phyloP scores from a whole-genome alignment of 2,329 filamentous ascomycete species.

The Biscogniauxia mediterranea region DNA sequence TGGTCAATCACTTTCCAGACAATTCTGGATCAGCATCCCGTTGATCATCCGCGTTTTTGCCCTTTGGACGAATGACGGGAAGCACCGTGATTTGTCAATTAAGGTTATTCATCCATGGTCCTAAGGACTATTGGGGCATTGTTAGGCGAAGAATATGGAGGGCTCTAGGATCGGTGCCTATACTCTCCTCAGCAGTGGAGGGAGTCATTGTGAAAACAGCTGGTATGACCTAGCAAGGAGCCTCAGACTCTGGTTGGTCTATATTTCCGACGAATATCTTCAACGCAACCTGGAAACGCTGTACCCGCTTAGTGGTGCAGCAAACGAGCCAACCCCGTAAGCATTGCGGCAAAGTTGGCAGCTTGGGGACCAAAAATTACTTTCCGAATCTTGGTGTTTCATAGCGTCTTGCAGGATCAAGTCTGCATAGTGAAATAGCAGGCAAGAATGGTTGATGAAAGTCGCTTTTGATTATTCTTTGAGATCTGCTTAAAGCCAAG shows the following conservation, averaged over 20 bases:
- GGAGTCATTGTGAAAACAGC: not conserved
- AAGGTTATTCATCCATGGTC: too few species aligned
- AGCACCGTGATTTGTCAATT: too few species aligned
- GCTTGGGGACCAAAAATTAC: not conserved
- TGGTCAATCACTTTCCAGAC: not conserved
- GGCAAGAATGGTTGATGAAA: not conserved
- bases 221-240: not conserved
- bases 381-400: not conserved
- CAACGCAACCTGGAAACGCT: not conserved
- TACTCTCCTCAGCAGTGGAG: not conserved
- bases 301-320: not conserved
- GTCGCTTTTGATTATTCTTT: not conserved
- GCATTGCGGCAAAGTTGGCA: not conserved
- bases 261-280: not conserved
- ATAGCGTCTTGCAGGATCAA: not conserved
- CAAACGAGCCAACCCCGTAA: not conserved
- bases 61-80: too few species aligned
- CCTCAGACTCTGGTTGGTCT: not conserved
- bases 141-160: too few species aligned
- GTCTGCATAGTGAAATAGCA: not conserved
- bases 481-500: not conserved
- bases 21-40: not conserved
- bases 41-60: too few species aligned
- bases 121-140: too few species aligned
- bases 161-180: too few species aligned